A percentile compares a stretch with the other conserved stretches of the same genome.
These are phyloP conservation scores for Russula compacta DNA, from an alignment of 768 basidiomycete genomes.

Conservation along the genomic window DNA sequence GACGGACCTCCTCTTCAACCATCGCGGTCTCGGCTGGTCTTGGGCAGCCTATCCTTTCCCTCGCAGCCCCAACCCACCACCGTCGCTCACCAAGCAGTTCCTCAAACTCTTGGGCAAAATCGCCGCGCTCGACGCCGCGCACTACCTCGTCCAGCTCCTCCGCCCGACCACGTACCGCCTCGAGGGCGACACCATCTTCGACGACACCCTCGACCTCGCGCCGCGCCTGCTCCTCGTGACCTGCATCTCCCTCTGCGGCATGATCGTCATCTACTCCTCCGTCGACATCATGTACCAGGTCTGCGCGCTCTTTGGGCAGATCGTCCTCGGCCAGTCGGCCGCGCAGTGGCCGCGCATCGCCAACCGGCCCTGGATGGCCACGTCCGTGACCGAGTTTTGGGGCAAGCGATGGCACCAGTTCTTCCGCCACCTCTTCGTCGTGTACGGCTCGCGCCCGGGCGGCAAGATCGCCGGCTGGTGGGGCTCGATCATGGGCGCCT, in stretches of 20 bases:
- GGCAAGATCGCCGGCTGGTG: slow-evolving; percentile 36
- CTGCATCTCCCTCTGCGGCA: slow-evolving; percentile 6
- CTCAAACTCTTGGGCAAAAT: neutral
- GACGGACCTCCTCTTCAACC: slow-evolving; percentile 15
- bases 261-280: slow-evolving; percentile 16
- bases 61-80: neutral
- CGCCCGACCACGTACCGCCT: slow-evolving; percentile 5
- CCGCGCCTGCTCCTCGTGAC: neutral
- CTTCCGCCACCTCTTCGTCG: slow-evolving; percentile 29
- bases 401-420: slow-evolving; percentile 33
- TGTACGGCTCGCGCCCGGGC: slow-evolving; percentile 28
- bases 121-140: slow-evolving; percentile 3
- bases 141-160: slow-evolving; percentile 8
- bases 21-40: slow-evolving; percentile 19
- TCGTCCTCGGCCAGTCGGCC: slow-evolving; percentile 27
- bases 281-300: slow-evolving; percentile 23
- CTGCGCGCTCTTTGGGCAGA: slow-evolving; percentile 22
- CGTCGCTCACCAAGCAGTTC: neutral
- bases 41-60: slow-evolving; percentile 17
- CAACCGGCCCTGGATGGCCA: slow-evolving; percentile 30
- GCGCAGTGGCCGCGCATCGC: slow-evolving; percentile 31
- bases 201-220: neutral
- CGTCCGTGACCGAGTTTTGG: slow-evolving; percentile 35
- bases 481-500: slow-evolving; percentile 49
- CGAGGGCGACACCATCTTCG: slow-evolving; percentile 16